phyloP scores from a whole-genome alignment of 2,329 filamentous ascomycete species.

The Sordariomycetes sp. region DNA sequence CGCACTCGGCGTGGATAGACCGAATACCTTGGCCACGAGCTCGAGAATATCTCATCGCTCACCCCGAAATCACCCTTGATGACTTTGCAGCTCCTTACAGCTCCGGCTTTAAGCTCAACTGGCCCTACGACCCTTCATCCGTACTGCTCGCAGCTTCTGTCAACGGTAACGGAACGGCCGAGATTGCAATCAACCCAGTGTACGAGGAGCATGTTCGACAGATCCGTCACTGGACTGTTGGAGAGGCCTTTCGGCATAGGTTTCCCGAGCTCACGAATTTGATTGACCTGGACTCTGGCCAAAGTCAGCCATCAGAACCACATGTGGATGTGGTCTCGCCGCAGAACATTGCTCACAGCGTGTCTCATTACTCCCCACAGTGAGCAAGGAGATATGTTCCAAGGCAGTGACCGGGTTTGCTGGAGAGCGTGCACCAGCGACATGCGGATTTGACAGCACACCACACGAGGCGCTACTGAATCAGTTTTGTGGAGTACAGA shows the following conservation, averaged over 20 bases:
- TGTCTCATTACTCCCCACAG: no score
- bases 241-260: slow-evolving; percentile 12
- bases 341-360: no score
- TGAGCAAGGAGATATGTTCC: no score
- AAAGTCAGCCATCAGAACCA: no score
- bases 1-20: slow-evolving; percentile 20
- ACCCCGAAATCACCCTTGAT: slow-evolving; percentile 19
- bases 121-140: slow-evolving; percentile 17
- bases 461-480: no score
- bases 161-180: slow-evolving; percentile 7
- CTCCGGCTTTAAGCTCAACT: slow-evolving; percentile 18
- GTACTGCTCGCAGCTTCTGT: slow-evolving; percentile 12
- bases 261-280: slow-evolving; percentile 14
- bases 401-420: no score
- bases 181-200: slow-evolving; percentile 17
- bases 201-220: slow-evolving; percentile 20
- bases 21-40: slow-evolving; percentile 19
- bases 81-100: slow-evolving; percentile 20
- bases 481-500: no score
- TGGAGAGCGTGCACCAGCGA: no score
- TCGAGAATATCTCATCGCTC: slow-evolving; percentile 17
- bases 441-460: no score
- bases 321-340: no score
- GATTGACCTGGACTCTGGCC: slow-evolving; percentile 14
- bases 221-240: slow-evolving; percentile 18